Base-by-base conservation (phyloP, 352 stramenopile species). In the Thraustotheca clavata region DNA sequence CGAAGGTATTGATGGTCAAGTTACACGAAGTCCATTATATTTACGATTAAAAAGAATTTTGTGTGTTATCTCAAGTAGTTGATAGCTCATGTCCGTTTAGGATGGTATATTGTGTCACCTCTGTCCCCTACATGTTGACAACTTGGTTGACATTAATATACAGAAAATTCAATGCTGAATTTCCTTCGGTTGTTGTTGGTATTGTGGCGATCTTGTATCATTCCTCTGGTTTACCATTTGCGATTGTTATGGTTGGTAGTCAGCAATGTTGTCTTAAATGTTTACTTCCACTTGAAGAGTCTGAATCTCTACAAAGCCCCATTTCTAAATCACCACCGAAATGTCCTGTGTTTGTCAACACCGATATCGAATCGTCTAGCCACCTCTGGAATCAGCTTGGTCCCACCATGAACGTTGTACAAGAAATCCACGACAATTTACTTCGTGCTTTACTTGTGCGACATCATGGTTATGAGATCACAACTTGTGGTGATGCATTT, bases 281-380 rank as follows among this genome's bases (percentile, higher is more conserved):
- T 16, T 27, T n/a, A 29, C 26, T 48, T 26, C 31, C 43, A 20
- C 35, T 41, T 0, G 55, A 62, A 26, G 55, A 48, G 14, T 35
- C 47, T n/a, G n/a, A 24, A n/a, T 27, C 39, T n/a, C n/a, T 24
- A 2, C 39, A 47, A 47, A n/a, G n/a, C 39, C 27, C 39, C 39
- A 47, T 24, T 47, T 47, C 39, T n/a, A 38, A 39, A 2, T 57
- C 75, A 6, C 75, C 75, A n/a, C 52, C 66, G 11, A 63, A 61
- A 14, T 76, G 79, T 18, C 83, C 83, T 0, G 75, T 89, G 22
- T 91, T 91, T 43, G 80, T 91, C 27, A 79, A 78, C 34, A 91
- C 83, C 1, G 83, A 91, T 35, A 91, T 91, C 49, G 83, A 91
- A 57, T 76, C 75, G 6, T 88, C 79, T 4, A 91, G 80, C 62